phyloP scores from a whole-genome alignment of 768 basidiomycete genomes.

The Lentinula lateritia region DNA sequence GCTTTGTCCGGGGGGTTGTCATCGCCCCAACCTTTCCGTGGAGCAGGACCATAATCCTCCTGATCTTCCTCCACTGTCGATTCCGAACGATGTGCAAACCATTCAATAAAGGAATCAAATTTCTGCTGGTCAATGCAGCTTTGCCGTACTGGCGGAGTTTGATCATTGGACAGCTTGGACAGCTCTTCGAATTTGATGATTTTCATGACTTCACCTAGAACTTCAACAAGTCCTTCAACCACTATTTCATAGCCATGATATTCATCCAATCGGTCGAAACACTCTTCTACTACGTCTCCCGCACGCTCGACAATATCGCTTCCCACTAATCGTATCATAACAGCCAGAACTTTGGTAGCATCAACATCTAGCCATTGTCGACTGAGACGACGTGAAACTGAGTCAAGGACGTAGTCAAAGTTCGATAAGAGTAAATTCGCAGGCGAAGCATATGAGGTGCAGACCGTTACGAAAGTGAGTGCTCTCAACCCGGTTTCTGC shows the following conservation, averaged over 20 bases:
- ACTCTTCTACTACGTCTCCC: conserved; percentile 93
- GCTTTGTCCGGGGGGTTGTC: conserved; percentile 18
- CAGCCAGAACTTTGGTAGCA: conserved; percentile 81
- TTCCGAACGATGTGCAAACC: conserved; percentile 51
- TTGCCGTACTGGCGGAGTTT: conserved; percentile 16
- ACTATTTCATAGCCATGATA: conserved; percentile 89
- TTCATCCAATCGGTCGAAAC: conserved; percentile 94
- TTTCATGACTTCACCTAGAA: conserved; percentile 78
- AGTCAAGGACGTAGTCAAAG: conserved; percentile 94
- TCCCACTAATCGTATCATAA: conserved; percentile 85
- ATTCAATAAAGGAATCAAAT: conserved; percentile 54
- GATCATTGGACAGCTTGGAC: conserved; percentile 10
- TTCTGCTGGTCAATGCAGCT: conserved; percentile 22
- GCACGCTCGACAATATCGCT: conserved; percentile 83
- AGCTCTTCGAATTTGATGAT: conserved; percentile 59
- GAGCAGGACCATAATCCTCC: conserved; percentile 54
- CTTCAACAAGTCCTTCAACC: conserved; percentile 84
- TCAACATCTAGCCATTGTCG: conserved; percentile 79
- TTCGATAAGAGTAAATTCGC: conserved; percentile 88
- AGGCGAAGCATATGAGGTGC: conserved; percentile 83
- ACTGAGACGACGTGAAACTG: conserved; percentile 78
- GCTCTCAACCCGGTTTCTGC: conserved; percentile 74
- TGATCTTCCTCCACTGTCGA: conserved; percentile 29
- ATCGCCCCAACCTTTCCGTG: conserved; percentile 52
- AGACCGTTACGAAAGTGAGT: conserved; percentile 62